These are phyloP conservation scores for Curvularia verruculosa DNA, from an alignment of 2,329 filamentous ascomycete species.

Conservation along the genomic window DNA sequence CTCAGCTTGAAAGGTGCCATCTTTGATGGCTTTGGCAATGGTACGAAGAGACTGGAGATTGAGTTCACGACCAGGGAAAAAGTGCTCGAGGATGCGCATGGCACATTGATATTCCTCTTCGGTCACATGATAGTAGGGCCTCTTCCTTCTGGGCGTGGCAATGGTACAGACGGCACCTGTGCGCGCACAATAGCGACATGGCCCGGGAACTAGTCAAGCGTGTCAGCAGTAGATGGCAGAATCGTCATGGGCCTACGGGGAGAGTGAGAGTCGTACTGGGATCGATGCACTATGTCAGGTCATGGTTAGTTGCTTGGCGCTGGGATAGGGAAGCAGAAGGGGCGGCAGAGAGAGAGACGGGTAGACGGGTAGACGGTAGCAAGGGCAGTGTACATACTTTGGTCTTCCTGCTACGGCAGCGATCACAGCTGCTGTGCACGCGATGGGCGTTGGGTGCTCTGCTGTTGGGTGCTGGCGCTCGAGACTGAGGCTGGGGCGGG, in stretches of 20 bases:
- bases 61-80: conserved; percentile 46
- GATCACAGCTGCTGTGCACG: conserved; percentile 48
- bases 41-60: conserved; percentile 43
- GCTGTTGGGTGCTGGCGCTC: conserved; percentile 19
- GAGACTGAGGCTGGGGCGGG: conserved; percentile 19
- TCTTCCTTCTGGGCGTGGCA: conserved; percentile 45
- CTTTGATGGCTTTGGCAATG: conserved; percentile 42
- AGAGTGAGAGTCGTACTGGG: conserved; percentile 38
- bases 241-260: conserved; percentile 8
- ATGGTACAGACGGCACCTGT: conserved; percentile 46
- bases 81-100: conserved; percentile 46
- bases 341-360: background rate
- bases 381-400: conserved; percentile 33
- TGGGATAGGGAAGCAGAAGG: background rate
- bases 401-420: conserved; percentile 48
- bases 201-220: conserved; percentile 41
- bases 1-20: conserved; percentile 37
- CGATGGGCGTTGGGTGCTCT: conserved; percentile 40
- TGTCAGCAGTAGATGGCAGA: conserved; percentile 24
- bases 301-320: conserved; percentile 36
- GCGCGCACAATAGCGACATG: conserved; percentile 48
- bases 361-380: background rate
- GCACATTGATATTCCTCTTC: conserved; percentile 49
- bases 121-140: conserved; percentile 50
- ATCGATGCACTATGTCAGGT: conserved; percentile 42